These are phyloP conservation scores for Petunia axillaris DNA, from an alignment of 257 asterid species.

Conservation along the genomic window DNA sequence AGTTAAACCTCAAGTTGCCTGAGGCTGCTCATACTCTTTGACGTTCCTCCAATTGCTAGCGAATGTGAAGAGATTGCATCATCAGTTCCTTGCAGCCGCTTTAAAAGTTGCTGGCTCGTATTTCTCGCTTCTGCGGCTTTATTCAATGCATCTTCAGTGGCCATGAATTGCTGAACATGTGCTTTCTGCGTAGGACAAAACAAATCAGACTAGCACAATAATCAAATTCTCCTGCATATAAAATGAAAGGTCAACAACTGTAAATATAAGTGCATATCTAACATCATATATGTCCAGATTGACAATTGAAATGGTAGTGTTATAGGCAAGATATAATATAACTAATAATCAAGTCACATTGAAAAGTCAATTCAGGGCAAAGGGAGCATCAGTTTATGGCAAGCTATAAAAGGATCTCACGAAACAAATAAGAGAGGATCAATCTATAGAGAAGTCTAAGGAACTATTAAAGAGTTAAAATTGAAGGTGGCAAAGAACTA, in stretches of 20 bases:
- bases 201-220: constrained; percentile 19
- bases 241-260: neutral
- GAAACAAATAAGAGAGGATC: neutral
- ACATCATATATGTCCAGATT: constrained; percentile 9
- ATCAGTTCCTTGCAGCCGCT: constrained; percentile 85
- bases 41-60: constrained; percentile 59
- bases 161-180: constrained; percentile 97
- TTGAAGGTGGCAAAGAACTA: neutral
- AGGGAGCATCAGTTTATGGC: neutral
- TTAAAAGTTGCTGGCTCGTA: constrained; percentile 71
- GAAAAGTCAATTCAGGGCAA: neutral
- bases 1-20: constrained; percentile 92
- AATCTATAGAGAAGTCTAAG: neutral
- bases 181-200: constrained; percentile 66
- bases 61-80: constrained; percentile 75
- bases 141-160: constrained; percentile 96
- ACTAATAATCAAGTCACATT: constrained; percentile 16
- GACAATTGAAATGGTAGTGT: neutral
- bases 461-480: constrained; percentile 8
- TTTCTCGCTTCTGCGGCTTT: constrained; percentile 97
- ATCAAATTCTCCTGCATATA: neutral
- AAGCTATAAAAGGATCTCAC: constrained; percentile 2
- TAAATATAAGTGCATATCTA: constrained; percentile 17
- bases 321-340: constrained; percentile 3
- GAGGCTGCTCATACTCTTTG: constrained; percentile 98